Base-by-base conservation (phyloP, 306 rosid genomes). In the Fragaria iinumae region DNA sequence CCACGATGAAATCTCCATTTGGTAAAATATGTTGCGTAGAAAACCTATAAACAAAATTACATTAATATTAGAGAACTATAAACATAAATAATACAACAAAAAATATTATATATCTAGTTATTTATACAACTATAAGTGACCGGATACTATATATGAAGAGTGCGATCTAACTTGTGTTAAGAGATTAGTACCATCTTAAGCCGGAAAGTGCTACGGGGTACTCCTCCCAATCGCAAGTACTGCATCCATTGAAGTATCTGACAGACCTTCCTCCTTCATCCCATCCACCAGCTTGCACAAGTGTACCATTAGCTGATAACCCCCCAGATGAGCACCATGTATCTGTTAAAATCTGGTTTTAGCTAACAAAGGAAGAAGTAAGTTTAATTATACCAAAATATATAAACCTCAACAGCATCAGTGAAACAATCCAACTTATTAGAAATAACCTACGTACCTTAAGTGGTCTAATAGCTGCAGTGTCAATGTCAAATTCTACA, bases 11-110 rank as follows among this genome's bases (percentile, higher is more conserved):
- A 8, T 89, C 65, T 9, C 93, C 93, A 47, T 86, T 89, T 70
- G 95, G 96, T 27, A 92, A 70, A 8, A 81, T 71, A 41, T 90
- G 96, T 74, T 90, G 86, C 4, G 90, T 87, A 1, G 91, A 75
- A 21, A 88, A 92, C 93, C 97, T 72, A 34, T 36, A 11, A 11
- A 0, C 8, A 72, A 72, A 52, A 59, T 59, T 1, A 23, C 11
- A 12, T 20, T 5, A 20, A 18, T 16, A 1, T 17, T 52, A 52
- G 55, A 17, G 55, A 49, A 49, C 0, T 49, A 17, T 7, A 55
- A n/a, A 4, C 23, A 38, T 56, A n/a, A 18, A 6, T 48, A 44
- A 2, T 41, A 41, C 9, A 41, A 39, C 1, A 0, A 39, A 39
- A 44, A 44, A 44, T 9, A 2, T 9, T 44, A 44, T 44, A 0